Conservation (phyloP, 1,284 basidiomycete species). For the Trichosporon inkin region DNA sequence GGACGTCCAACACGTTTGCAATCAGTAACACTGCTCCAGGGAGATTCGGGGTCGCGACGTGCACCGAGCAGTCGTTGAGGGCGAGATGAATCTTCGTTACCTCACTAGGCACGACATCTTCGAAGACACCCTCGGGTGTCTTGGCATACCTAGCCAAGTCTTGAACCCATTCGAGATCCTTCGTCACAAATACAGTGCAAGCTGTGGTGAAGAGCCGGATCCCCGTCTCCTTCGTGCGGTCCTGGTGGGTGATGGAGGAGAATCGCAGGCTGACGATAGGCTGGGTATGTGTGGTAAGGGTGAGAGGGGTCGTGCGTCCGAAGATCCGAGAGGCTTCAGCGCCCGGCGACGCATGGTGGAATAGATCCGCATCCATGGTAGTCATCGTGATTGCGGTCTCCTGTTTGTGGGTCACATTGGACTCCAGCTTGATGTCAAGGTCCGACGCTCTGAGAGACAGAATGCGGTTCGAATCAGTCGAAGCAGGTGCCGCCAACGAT, state of each 20-base stretch:
- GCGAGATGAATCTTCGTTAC: conserved; percentile 66
- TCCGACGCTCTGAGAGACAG: conserved; percentile 56
- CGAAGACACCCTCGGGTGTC: conserved; percentile 89
- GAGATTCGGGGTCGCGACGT: conserved; percentile 59
- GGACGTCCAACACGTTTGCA: conserved; percentile 62
- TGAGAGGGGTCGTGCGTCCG: conserved; percentile 36
- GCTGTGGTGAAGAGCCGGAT: conserved; percentile 64
- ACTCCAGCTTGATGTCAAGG: conserved; percentile 61
- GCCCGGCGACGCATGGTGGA: conserved; percentile 19
- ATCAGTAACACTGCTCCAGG: conserved; percentile 64
- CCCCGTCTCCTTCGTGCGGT: conserved; percentile 71
- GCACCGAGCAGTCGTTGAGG: conserved; percentile 66
- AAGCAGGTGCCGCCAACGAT: background rate
- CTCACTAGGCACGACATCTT: conserved; percentile 87
- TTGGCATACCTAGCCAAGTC: conserved; percentile 68
- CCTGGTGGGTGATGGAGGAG: conserved; percentile 62
- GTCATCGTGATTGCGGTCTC: conserved; percentile 64
- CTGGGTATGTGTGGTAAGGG: conserved; percentile 31
- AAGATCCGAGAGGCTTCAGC: conserved; percentile 23
- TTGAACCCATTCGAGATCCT: conserved; percentile 62
- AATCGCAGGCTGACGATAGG: conserved; percentile 63
- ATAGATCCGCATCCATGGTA: conserved; percentile 60
- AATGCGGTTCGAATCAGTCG: conserved; percentile 20
- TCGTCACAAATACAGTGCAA: conserved; percentile 62
- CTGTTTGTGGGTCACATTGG: conserved; percentile 57